phyloP scores from a whole-genome alignment of 768 basidiomycete genomes.

The Pholiota molesta region DNA sequence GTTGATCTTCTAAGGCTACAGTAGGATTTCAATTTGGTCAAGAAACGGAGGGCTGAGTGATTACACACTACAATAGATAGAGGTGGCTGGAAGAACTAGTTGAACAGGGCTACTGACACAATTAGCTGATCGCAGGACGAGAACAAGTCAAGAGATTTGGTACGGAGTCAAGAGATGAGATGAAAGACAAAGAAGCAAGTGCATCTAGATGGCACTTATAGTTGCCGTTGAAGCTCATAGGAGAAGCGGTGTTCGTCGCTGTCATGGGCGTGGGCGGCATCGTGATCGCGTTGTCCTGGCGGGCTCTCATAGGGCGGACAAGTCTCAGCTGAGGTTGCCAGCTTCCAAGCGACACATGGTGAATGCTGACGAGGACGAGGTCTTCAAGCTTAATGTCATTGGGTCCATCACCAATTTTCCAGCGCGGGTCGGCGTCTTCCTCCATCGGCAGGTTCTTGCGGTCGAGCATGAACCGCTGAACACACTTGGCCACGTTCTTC shows the following conservation, averaged over 20 bases:
- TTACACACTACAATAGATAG: conserved; percentile 4
- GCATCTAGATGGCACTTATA: background rate
- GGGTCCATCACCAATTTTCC: conserved; percentile 62
- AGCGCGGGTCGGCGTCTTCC: conserved; percentile 60
- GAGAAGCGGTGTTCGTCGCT: conserved; percentile 5
- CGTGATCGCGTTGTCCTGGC: background rate
- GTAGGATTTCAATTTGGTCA: background rate
- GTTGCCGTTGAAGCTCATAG: background rate
- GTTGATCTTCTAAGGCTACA: conserved; percentile 7
- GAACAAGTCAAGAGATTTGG: background rate
- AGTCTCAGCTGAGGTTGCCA: conserved; percentile 83
- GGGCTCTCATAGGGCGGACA: conserved; percentile 34
- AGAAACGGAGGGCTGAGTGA: background rate
- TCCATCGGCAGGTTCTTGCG: conserved; percentile 45
- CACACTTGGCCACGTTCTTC: conserved; percentile 79
- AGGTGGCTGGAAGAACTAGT: background rate
- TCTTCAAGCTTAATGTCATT: conserved; percentile 63
- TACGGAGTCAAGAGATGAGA: background rate
- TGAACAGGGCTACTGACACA: no score
- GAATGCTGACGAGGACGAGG: conserved; percentile 74
- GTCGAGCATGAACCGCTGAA: conserved; percentile 62
- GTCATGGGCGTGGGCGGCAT: conserved; percentile 16
- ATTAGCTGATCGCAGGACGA: background rate
- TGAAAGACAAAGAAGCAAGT: background rate
- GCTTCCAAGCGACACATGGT: conserved; percentile 81